These are phyloP conservation scores for Moniliella sp. DNA, from an alignment of 1,284 basidiomycete genomes.

Conservation along the genomic window DNA sequence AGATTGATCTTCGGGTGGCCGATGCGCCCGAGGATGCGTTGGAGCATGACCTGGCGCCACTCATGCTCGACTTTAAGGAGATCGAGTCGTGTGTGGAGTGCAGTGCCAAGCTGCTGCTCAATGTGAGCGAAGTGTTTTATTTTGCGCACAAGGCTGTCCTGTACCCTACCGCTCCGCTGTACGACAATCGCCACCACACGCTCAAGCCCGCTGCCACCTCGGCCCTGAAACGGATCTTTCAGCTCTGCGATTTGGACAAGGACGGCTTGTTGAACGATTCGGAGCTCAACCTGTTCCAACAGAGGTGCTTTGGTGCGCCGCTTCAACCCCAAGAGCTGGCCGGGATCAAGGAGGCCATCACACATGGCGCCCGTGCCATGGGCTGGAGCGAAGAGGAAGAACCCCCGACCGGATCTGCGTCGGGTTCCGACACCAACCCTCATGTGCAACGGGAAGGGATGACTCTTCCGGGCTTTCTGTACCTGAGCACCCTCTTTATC, in stretches of 20 bases:
- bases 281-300: constrained; percentile 88
- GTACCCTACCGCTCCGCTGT: constrained; percentile 85
- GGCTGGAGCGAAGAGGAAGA: background rate
- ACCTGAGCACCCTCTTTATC: constrained; percentile 87
- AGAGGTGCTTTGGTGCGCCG: constrained; percentile 83
- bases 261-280: constrained; percentile 70
- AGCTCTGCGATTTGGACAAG: constrained; percentile 80
- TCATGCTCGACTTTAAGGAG: constrained; percentile 33
- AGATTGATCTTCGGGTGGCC: constrained; percentile 80
- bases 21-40: constrained; percentile 80
- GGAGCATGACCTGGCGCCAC: constrained; percentile 44
- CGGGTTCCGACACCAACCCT: constrained; percentile 5
- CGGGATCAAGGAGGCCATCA: constrained; percentile 34
- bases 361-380: background rate
- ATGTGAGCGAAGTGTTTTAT: constrained; percentile 96
- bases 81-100: constrained; percentile 96
- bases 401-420: no score
- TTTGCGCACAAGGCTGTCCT: constrained; percentile 95
- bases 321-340: constrained; percentile 77
- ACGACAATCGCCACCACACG: constrained; percentile 74
- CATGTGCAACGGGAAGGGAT: constrained; percentile 41
- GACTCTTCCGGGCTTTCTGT: constrained; percentile 78
- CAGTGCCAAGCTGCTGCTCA: constrained; percentile 53
- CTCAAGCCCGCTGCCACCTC: constrained; percentile 68
- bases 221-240: constrained; percentile 79